Evolutionary conservation across 768 basidiomycete species (phyloP), one percentile per base, ranked within the genome.

Genomic region (Lanmaoa pseudosensibilis): DNA sequence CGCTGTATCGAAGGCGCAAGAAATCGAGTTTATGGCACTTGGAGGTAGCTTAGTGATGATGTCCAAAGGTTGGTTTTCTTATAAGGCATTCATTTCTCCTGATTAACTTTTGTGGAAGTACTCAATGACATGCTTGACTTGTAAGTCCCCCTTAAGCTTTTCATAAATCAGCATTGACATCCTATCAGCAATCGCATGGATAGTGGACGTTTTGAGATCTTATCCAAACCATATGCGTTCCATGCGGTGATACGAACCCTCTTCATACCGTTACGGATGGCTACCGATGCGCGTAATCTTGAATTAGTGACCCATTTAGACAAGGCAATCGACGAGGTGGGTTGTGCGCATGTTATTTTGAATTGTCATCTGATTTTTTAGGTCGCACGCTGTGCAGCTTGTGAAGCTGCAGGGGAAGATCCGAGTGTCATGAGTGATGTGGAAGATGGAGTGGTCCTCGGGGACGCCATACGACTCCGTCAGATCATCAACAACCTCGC

Each of bases 21-120:
- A 89, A 58, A 85, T 95, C 54, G 94, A 97, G 75, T 94, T 94
- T 66, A 86, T 85, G 64, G 94, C 91, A 7, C 78, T 94, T 18
- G 84, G 85, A 63, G 89, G 89, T 2, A 89, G 87, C 64, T 73
- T 94, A 48, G 86, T 83, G 54, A 91, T 92, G 87, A 94, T 94
- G 94, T 85, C 86, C 37, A 90, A 92, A 78, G 88, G 88, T 81
- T 38, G 38, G 75, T 21, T 34, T 43, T 40, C 19, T 60, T 15
- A 38, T 52, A 39, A 43, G 43, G 9, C 25, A 56, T 19, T 50
- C 54, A 44, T 18, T 25, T 23, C 5, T 12, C 19, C 32, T 44
- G 13, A 44, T 48, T 56, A 19, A 66, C 43, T 44, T 58, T 52
- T 32, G n/a, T 55, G 18, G 6, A 58, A 86, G 87, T 90, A 9